Conservation (phyloP, 228 moss, liverwort and hornwort species). For the Sphagnum fallax region DNA sequence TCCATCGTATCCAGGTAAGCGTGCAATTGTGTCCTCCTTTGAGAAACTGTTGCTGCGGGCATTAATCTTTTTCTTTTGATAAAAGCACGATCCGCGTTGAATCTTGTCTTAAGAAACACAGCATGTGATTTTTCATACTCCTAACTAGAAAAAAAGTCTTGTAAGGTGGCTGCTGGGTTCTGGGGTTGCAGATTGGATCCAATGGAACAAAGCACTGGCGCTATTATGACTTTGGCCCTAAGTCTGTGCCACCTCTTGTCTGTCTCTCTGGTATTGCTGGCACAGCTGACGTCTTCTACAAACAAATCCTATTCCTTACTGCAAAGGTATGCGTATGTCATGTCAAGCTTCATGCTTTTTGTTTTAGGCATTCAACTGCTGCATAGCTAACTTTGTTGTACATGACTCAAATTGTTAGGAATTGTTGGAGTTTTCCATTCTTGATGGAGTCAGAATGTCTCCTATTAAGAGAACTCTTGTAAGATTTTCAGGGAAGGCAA, state of each 20-base stretch:
- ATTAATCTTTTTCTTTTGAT: background rate
- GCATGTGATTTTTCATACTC: no score
- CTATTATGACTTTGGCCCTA: slow-evolving; percentile 90
- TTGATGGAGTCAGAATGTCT: background rate
- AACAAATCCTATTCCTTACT: slow-evolving; percentile 78
- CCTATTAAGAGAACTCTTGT: background rate
- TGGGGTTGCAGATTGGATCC: slow-evolving; percentile 58
- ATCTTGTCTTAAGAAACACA: background rate
- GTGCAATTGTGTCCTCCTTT: slow-evolving; percentile 2
- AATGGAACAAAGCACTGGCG: slow-evolving; percentile 85
- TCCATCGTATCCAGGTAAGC: slow-evolving; percentile 80
- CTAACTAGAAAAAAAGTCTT: no score
- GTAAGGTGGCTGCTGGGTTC: no score
- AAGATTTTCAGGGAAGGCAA: background rate
- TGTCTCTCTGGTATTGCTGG: slow-evolving; percentile 90
- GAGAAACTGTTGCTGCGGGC: background rate
- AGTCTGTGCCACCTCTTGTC: slow-evolving; percentile 72
- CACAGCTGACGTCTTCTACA: slow-evolving; percentile 95
- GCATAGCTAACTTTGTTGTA: background rate
- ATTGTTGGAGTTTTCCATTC: background rate
- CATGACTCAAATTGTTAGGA: background rate
- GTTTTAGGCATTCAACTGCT: background rate
- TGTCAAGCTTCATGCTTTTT: background rate
- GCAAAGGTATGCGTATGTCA: slow-evolving; percentile 33
- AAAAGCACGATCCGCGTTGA: no score